These are phyloP conservation scores for Cephalotrichum gorgonifer DNA, from an alignment of 2,329 filamentous ascomycete genomes.

Conservation along the genomic window DNA sequence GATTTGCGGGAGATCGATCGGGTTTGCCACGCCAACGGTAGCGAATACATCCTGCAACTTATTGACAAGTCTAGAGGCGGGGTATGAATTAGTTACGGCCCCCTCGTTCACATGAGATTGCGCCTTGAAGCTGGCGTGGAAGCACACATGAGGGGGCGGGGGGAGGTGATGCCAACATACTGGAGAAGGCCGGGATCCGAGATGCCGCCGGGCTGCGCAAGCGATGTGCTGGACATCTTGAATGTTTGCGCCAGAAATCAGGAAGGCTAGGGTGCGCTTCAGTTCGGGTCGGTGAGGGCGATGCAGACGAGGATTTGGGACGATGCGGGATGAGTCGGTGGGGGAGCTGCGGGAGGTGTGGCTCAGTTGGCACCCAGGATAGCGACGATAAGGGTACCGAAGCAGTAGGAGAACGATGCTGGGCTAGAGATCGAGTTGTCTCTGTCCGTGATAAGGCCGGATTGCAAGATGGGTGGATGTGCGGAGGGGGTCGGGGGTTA, in stretches of 20 bases:
- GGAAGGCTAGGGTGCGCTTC: not conserved
- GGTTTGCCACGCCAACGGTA: slow-evolving; percentile 97
- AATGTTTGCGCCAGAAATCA: not conserved
- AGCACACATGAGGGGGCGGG: slow-evolving; percentile 11
- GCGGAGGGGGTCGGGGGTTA: not conserved
- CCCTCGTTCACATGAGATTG: not conserved
- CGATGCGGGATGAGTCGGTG: not conserved
- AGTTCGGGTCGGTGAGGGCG: not conserved
- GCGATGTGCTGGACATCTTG: slow-evolving; percentile 4
- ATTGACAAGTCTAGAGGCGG: slow-evolving; percentile 67
- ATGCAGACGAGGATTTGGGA: not conserved
- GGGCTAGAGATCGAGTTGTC: not conserved
- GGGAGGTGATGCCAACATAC: slow-evolving; percentile 24
- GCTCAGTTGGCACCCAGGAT: not conserved
- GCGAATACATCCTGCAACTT: slow-evolving; percentile 99
- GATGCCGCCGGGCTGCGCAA: slow-evolving; percentile 40
- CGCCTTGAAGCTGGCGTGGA: not conserved
- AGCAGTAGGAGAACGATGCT: not conserved
- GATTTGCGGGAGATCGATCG: slow-evolving; percentile 97
- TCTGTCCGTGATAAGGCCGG: not conserved
- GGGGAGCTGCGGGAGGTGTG: not conserved
- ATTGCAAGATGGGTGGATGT: not conserved
- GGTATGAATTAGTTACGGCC: slow-evolving; percentile 15
- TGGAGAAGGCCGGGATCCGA: slow-evolving; percentile 58
- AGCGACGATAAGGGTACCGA: not conserved